These are phyloP conservation scores for Closterium sp. DNA, from an alignment of 139 green algal genomes.

Conservation along the genomic window DNA sequence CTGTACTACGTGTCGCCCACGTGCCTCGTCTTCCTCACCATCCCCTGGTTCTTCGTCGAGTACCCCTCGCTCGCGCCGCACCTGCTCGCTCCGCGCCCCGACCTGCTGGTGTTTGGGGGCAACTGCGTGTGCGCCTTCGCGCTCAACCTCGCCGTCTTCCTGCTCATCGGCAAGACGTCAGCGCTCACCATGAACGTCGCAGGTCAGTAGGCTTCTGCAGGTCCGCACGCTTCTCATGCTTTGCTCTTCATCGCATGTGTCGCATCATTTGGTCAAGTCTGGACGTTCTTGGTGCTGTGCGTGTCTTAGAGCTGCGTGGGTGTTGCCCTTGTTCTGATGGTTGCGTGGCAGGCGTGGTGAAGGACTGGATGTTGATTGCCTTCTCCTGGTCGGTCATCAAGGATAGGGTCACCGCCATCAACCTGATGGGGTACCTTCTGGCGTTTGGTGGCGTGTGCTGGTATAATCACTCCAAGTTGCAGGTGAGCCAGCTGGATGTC, in stretches of 20 bases:
- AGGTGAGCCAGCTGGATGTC: constrained; percentile 3
- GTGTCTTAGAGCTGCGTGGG: no score
- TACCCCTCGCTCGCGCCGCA: constrained; percentile 21
- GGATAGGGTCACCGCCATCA: constrained; percentile 68
- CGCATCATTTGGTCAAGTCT: no score
- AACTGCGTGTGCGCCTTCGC: constrained; percentile 86
- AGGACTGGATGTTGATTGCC: constrained; percentile 98
- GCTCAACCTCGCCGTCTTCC: constrained; percentile 65
- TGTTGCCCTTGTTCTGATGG: not conserved
- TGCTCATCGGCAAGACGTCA: constrained; percentile 79
- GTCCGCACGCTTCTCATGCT: no score
- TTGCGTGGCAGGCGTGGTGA: constrained; percentile 77
- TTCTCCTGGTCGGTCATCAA: constrained; percentile 84
- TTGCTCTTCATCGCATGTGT: no score
- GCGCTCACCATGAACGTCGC: constrained; percentile 82
- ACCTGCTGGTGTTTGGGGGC: constrained; percentile 73
- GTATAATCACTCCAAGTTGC: constrained; percentile 53
- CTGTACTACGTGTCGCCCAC: constrained; percentile 88
- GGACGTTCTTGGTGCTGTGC: no score
- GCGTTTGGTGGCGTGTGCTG: constrained; percentile 59
- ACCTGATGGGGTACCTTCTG: constrained; percentile 77
- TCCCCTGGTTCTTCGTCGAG: constrained; percentile 70
- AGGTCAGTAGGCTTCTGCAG: constrained; percentile 13
- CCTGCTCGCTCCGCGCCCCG: constrained; percentile 52
- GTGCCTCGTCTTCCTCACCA: constrained; percentile 71